Conservation (phyloP, 2,329 filamentous ascomycete genomes). For the Beauveria bassiana region DNA sequence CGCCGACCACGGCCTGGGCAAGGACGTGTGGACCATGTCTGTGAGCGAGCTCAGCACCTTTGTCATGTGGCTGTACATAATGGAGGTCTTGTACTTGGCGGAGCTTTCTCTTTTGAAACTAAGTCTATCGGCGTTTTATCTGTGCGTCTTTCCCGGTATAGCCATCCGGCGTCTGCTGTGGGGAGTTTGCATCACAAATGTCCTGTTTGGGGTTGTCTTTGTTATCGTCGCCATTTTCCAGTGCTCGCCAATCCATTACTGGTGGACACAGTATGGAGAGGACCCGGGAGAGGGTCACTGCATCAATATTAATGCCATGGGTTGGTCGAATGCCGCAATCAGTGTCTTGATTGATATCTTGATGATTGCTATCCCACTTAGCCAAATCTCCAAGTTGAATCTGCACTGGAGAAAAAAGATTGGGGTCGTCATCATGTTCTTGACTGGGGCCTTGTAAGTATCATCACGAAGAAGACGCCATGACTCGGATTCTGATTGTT, state of each 20-base stretch:
- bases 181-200: conserved; percentile 32
- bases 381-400: conserved; percentile 33
- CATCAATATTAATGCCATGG: conserved; percentile 39
- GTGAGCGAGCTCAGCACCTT: conserved; percentile 35
- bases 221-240: conserved; percentile 38
- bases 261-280: conserved; percentile 45
- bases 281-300: conserved; percentile 36
- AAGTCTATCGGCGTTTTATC: conserved; percentile 46
- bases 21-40: conserved; percentile 42
- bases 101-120: conserved; percentile 40
- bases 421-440: conserved; percentile 43
- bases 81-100: conserved; percentile 38
- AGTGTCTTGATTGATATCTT: conserved; percentile 45
- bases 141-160: conserved; percentile 41
- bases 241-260: conserved; percentile 42
- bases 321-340: conserved; percentile 44
- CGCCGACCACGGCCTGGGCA: conserved; percentile 36
- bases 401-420: conserved; percentile 41
- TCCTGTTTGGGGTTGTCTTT: conserved; percentile 33
- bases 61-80: conserved; percentile 33
- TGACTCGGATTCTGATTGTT: not conserved
- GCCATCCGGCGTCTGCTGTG: conserved; percentile 33
- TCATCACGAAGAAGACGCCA: not conserved
- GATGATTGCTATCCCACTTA: conserved; percentile 44
- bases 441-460: conserved; percentile 38